Conservation (phyloP, 257 asterid species). For the Eucommia ulmoides region DNA sequence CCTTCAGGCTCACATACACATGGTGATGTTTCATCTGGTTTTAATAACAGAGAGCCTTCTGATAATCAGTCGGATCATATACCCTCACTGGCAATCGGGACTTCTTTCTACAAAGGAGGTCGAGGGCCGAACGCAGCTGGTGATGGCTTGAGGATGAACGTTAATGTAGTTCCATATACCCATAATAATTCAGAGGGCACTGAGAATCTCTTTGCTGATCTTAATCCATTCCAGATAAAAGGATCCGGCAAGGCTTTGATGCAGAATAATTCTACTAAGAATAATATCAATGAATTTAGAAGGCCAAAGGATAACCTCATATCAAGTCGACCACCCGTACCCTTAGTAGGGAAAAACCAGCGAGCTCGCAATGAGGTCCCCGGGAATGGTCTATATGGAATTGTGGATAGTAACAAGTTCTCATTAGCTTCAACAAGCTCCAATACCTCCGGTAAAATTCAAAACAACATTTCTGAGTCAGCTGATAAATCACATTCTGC, state of each 20-base stretch:
- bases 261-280: conserved; percentile 35
- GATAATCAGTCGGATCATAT: conserved; percentile 44
- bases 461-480: conserved; percentile 19
- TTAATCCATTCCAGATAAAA: conserved; percentile 84
- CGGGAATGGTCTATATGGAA: conserved; percentile 32
- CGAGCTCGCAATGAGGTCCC: conserved; percentile 52
- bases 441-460: conserved; percentile 18
- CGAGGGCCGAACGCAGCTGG: conserved; percentile 62
- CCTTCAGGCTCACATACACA: conserved; percentile 25
- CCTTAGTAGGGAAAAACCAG: conserved; percentile 59
- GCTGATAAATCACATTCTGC: conserved; percentile 24
- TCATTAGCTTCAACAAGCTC: conserved; percentile 44
- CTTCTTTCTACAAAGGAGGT: conserved; percentile 56
- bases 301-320: conserved; percentile 32
- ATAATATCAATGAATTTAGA: conserved; percentile 44
- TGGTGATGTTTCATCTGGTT: conserved; percentile 48
- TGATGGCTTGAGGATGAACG: conserved; percentile 54
- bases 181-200: conserved; percentile 59
- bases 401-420: conserved; percentile 29
- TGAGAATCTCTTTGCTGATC: conserved; percentile 81
- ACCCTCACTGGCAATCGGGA: conserved; percentile 43
- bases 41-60: conserved; percentile 26
- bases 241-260: conserved; percentile 48
- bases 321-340: conserved; percentile 53
- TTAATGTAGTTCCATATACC: conserved; percentile 59